Conservation (phyloP, 163 green algal species). For the Scenedesmus sp. region DNA sequence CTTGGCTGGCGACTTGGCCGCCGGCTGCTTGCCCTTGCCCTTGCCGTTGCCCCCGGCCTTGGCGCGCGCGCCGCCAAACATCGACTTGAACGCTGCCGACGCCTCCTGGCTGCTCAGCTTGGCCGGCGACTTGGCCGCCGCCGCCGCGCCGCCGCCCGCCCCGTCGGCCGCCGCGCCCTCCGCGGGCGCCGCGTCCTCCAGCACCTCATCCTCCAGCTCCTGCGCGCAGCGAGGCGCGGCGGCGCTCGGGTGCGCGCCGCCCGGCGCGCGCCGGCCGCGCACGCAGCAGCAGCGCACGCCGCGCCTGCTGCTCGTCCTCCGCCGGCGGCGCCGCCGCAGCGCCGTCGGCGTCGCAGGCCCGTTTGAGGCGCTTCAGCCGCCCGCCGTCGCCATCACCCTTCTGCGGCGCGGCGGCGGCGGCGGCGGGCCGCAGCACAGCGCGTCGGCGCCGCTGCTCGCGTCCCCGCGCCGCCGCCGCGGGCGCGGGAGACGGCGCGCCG, state of each 20-base stretch:
- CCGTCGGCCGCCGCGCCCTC: background rate
- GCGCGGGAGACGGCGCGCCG: background rate
- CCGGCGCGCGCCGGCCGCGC: background rate
- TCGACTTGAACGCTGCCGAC: conserved; percentile 23
- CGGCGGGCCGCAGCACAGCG: background rate
- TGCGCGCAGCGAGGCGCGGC: too few relatives aligned
- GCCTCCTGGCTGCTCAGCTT: conserved; percentile 26
- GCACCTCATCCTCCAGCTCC: conserved; percentile 7
- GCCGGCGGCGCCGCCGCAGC: background rate
- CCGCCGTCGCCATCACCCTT: background rate
- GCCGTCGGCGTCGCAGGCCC: background rate
- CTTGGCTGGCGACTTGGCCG: background rate
- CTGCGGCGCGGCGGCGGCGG: background rate
- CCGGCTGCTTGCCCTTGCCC: background rate
- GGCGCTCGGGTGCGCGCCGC: too few relatives aligned
- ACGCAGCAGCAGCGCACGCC: background rate
- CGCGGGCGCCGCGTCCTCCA: background rate
- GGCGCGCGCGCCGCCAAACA: conserved; percentile 12
- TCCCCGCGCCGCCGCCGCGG: background rate
- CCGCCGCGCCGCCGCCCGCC: background rate
- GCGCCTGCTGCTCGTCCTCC: conserved; percentile 1
- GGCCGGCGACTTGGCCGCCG: background rate
- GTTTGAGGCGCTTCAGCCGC: conserved; percentile 33
- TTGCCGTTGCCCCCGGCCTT: background rate
- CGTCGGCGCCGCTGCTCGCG: background rate